Conservation (phyloP, 2,329 filamentous ascomycete species). For the Colletotrichum sidae region DNA sequence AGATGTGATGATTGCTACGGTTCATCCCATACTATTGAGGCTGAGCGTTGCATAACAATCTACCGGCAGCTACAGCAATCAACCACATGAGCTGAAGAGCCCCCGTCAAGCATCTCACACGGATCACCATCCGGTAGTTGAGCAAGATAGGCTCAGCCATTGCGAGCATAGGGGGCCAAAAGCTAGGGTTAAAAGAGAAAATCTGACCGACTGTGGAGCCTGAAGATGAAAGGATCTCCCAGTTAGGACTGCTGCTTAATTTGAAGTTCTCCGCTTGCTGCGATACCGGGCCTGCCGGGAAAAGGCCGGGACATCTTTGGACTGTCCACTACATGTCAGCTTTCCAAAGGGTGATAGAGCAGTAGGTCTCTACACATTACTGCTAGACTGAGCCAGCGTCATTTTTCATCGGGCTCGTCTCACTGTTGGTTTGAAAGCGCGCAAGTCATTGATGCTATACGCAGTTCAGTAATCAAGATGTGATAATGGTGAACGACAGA, state of each 20-base stretch:
- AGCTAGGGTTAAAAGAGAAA: conserved; percentile 6
- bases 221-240: conserved; percentile 1
- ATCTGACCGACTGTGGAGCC: conserved; percentile 13
- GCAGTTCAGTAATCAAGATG: no score
- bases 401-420: not conserved
- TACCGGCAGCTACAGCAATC: not conserved
- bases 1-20: not conserved
- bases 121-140: conserved; percentile 7
- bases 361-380: no score
- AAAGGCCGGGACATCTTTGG: not conserved
- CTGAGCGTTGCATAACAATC: conserved; percentile 13
- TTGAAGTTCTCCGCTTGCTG: not conserved
- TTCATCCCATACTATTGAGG: conserved; percentile 7
- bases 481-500: conserved; percentile 2
- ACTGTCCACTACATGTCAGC: not conserved
- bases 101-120: conserved; percentile 3
- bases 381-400: no score
- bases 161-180: not conserved
- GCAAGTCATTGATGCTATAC: not conserved
- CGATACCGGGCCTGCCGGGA: conserved; percentile 3
- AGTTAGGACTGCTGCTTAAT: not conserved
- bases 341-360: no score
- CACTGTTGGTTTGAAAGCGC: not conserved
- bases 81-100: not conserved
- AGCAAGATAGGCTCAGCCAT: conserved; percentile 10